Evolutionary conservation across 31 red algal genomes (phyloP).

Genomic region (Endocladia muricata): DNA sequence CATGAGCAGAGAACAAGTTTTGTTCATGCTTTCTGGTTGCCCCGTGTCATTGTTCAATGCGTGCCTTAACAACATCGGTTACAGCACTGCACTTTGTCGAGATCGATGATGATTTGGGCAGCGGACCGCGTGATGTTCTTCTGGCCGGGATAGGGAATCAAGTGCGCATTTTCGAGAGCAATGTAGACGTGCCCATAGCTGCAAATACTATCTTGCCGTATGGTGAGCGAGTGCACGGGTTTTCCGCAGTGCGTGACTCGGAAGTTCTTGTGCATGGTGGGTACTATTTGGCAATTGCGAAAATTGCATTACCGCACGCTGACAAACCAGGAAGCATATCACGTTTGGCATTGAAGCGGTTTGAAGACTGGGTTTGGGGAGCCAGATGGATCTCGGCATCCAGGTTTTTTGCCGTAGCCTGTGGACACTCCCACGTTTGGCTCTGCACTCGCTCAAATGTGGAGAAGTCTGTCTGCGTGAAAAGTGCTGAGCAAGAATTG

Average conservation of each 20-base stretch:
- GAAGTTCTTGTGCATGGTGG: slow-evolving; percentile 17
- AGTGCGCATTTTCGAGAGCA: slow-evolving; percentile 2
- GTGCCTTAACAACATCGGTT: slow-evolving; percentile 12
- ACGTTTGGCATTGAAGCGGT: not conserved
- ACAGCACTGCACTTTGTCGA: not conserved
- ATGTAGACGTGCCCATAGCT: not conserved
- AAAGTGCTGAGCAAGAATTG: slow-evolving; percentile 2
- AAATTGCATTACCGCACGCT: not conserved
- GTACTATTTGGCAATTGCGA: not conserved
- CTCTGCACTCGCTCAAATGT: not conserved
- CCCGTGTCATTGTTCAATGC: not conserved
- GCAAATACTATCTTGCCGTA: not conserved
- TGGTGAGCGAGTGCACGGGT: slow-evolving; percentile 6
- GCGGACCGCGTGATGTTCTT: not conserved
- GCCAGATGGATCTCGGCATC: not conserved
- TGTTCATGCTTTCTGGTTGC: not conserved
- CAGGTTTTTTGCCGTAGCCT: not conserved
- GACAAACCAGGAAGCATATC: not conserved
- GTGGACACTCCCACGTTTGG: slow-evolving; percentile 17
- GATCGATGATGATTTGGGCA: not conserved
- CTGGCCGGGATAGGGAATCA: slow-evolving; percentile 28
- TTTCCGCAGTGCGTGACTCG: not conserved
- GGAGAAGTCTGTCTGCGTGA: not conserved
- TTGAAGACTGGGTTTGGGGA: slow-evolving; percentile 28
- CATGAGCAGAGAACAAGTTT: too few relatives aligned